A percentile compares a stretch with the other conserved stretches of the same genome.
Evolutionary conservation across 129 eudicot species (phyloP).

Genomic region (Apium graveolens): DNA sequence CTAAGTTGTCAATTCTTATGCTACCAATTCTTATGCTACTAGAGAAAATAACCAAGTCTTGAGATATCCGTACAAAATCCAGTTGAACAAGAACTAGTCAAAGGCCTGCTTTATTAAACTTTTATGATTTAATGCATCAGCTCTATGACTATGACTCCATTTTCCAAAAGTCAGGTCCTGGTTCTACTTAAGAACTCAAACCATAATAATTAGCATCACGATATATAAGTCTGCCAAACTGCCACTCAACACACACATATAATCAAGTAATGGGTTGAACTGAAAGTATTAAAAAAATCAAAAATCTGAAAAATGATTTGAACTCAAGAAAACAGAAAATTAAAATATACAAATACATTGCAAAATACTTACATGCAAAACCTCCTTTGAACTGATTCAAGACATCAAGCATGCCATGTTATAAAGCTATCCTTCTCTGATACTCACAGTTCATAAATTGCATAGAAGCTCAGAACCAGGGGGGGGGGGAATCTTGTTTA

Average conservation of each 20-base stretch:
- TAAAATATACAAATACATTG: too few relatives aligned
- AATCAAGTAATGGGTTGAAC: background rate
- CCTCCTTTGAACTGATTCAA: background rate
- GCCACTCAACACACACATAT: background rate
- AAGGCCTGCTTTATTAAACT: background rate
- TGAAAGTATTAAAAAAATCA: background rate
- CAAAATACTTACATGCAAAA: background rate
- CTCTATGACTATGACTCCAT: background rate
- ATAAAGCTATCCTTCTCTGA: background rate
- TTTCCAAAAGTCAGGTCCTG: background rate
- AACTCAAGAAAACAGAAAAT: background rate
- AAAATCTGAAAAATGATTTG: background rate
- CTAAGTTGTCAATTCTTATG: slow-evolving; percentile 20
- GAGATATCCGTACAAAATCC: slow-evolving; percentile 14
- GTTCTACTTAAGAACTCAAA: background rate
- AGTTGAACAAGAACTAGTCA: slow-evolving; percentile 40
- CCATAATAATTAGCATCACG: background rate
- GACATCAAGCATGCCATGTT: background rate
- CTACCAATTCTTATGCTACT: slow-evolving; percentile 12
- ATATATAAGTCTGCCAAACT: too few relatives aligned
- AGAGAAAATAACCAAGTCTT: background rate
- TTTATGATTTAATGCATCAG: background rate
- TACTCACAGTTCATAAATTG: too few relatives aligned
- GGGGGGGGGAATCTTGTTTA: too few relatives aligned
- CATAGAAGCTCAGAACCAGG: too few relatives aligned